phyloP scores from a whole-genome alignment of 1,284 basidiomycete genomes.

The Mycena sp. region DNA sequence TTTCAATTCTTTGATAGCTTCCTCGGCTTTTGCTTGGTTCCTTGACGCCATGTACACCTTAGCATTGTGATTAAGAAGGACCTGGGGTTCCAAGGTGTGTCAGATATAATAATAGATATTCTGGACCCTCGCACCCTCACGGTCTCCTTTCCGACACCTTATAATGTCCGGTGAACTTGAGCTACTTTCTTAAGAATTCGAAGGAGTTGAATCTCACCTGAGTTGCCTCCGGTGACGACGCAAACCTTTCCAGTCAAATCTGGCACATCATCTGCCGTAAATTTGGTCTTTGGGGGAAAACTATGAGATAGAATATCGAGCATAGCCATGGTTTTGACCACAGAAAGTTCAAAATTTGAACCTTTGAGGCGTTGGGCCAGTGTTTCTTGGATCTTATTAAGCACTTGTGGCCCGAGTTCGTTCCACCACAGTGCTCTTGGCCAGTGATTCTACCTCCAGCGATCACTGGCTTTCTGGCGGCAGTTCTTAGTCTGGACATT shows the following conservation, averaged over 20 bases:
- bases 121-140: constrained; percentile 3
- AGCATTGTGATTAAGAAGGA: constrained; percentile 54
- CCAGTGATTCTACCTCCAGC: background rate
- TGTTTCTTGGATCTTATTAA: background rate
- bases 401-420: background rate
- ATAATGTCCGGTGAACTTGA: background rate
- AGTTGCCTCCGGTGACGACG: constrained; percentile 50
- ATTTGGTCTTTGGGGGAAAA: constrained; percentile 44
- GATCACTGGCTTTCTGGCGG: background rate
- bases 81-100: constrained; percentile 29
- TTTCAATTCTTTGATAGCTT: constrained; percentile 57
- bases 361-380: too few relatives aligned
- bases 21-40: constrained; percentile 50
- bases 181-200: too few relatives aligned
- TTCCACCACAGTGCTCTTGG: background rate
- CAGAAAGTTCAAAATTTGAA: too few relatives aligned
- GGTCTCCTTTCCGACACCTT: constrained; percentile 48
- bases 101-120: background rate
- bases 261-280: constrained; percentile 45
- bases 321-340: constrained; percentile 13
- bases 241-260: constrained; percentile 47
- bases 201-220: constrained; percentile 34
- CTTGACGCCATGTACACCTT: constrained; percentile 64
- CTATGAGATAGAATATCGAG: constrained; percentile 33
- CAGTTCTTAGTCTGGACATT: background rate